Evolutionary conservation across 768 basidiomycete species (phyloP), one percentile per base, ranked within the genome.

Genomic region (Lentinus brumalis): DNA sequence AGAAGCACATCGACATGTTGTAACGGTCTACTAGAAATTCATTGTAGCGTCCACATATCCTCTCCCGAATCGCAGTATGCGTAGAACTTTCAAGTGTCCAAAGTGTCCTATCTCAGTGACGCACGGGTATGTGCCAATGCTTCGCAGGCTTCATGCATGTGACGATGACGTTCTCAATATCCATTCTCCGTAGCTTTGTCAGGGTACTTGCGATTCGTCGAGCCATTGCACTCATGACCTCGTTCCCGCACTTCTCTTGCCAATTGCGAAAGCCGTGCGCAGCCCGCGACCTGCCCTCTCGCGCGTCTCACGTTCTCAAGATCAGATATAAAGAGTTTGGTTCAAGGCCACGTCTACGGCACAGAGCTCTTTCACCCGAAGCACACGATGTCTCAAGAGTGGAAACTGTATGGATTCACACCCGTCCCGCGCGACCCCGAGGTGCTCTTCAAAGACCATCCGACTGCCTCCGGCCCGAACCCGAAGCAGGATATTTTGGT

Each of bases 401-500:
- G 62, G 62, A 58, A 65, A 35, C 74, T 76, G 62, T 83, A 81
- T 60, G 82, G 83, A 12, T 83, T 80, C 61, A 78, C 77, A 3
- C 76, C 81, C 40, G 79, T 83, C 42, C 74, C 79, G 14, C 74
- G 81, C 55, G 78, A 82, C 64, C 79, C 81, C 9, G 80, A 79
- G 16, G 71, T 79, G 8, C 73, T 84, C n/a, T 80, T 83, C 66
- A 73, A 75, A 32, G 73, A 74, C 30, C 78, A 80, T 57, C 78
- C 78, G 29, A 80, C 79, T 12, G 78, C 78, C 29, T 73, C 71
- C 51, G 77, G 79, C 3, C 70, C 74, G 59, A 68, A 74, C 55
- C 77, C 81, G 29, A 75, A 81, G 65, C 77, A 79, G 55, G 79
- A 79, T 56, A 57, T 66, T 5, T 77, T 77, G 70, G 70, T 64